Evolutionary conservation across 306 rosid genomes (phyloP), one percentile per base, ranked within the genome.

Genomic region (Cucumis cinereus): DNA sequence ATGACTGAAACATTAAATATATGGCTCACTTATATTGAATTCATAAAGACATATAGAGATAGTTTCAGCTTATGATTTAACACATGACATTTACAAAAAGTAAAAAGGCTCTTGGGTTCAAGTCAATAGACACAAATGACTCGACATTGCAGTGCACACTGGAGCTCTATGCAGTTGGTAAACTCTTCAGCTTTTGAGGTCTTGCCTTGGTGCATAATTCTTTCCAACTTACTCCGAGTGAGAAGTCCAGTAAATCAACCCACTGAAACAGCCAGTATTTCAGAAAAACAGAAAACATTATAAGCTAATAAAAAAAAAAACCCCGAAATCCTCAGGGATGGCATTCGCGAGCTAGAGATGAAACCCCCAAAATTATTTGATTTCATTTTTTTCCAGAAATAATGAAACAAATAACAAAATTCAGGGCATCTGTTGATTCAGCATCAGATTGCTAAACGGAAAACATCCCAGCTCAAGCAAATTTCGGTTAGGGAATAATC

Each of bases 191-290:
- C 73, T 80, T 79, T 75, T 79, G 55, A 78, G n/a, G 64, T 72
- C 36, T 60, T 72, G 26, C 69, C 36, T 60, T 72, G 26, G 30
- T 80, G 63, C 38, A 35, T 45, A 50, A 56, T 79, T 66, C n/a
- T 43, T 77, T 58, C 83, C 79, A 58, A 26, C 73, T 89, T 85
- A 94, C 86, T 92, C 96, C 22, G 96, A 88, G 84, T 94, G 99
- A 81, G 86, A 72, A 79, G 99, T 91, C 99, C 99, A 94, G 85
- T 94, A 92, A 78, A 90, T 71, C 77, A 94, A 90, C 81, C 99
- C 99, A 78, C 99, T 92, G 89, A 75, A 87, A 3, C 57, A 62
- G 74, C 79, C 23, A 8, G 36, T 54, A 81, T 22, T 78, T 33
- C 14, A 26, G 75, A 80, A 55, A 75, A 63, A 76, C 49, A 78